phyloP scores from a whole-genome alignment of 306 rosid genomes.

The Cucumis hystrix region DNA sequence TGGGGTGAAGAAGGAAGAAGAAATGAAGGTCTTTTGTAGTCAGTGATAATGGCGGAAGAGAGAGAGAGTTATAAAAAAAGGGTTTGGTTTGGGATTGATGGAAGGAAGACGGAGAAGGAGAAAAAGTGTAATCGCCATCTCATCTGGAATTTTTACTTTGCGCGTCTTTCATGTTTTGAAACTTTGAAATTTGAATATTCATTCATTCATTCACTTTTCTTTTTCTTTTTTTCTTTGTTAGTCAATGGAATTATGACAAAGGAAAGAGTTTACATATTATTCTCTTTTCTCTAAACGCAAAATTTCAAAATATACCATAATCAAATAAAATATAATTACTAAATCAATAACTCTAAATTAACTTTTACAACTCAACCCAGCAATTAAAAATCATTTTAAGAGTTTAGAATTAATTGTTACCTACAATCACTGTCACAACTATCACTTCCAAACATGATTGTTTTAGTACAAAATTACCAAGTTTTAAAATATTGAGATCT shows the following conservation, averaged over 20 bases:
- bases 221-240: not conserved
- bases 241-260: not conserved
- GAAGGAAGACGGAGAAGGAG: not conserved
- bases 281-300: no score
- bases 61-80: not conserved
- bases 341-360: no score
- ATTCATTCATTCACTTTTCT: no score
- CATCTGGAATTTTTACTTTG: not conserved
- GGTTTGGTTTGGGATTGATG: not conserved
- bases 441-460: no score
- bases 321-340: no score
- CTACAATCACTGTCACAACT: no score
- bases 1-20: not conserved
- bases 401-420: no score
- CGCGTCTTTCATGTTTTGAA: not conserved
- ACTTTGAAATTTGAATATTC: slow-evolving; percentile 12
- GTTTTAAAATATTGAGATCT: no score
- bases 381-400: no score
- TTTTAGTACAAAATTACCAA: no score
- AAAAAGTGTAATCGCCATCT: not conserved
- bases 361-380: no score
- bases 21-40: not conserved
- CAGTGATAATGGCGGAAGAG: not conserved
- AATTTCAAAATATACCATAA: no score
- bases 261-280: not conserved